Evolutionary conservation across 1,284 basidiomycete genomes (phyloP).

Genomic region (Ceratobasidium theobromae): DNA sequence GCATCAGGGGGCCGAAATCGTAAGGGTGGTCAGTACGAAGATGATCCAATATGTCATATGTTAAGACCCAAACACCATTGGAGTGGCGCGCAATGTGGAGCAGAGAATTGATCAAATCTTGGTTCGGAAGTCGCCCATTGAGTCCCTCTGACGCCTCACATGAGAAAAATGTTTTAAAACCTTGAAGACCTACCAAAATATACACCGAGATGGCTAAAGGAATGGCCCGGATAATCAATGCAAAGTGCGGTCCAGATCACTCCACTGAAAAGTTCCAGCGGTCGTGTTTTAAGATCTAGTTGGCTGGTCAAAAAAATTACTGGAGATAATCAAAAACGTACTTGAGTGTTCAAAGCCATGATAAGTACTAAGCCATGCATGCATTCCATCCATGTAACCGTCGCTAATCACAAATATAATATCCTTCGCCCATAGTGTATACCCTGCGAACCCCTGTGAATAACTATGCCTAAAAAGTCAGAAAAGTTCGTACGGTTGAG

Average conservation of each 20-base stretch:
- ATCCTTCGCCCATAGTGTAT: slow-evolving; percentile 93
- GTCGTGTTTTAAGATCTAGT: slow-evolving; percentile 44
- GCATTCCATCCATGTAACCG: slow-evolving; percentile 85
- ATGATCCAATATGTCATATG: slow-evolving; percentile 72
- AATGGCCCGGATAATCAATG: slow-evolving; percentile 95
- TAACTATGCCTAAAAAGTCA: background rate
- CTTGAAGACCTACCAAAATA: slow-evolving; percentile 74
- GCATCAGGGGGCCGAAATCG: slow-evolving; percentile 43
- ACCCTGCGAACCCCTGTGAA: slow-evolving; percentile 52
- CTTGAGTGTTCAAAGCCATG: slow-evolving; percentile 70
- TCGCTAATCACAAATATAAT: slow-evolving; percentile 89
- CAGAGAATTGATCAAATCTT: slow-evolving; percentile 89
- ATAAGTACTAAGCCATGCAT: slow-evolving; percentile 87
- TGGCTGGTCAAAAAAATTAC: background rate
- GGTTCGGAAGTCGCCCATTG: slow-evolving; percentile 93
- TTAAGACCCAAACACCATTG: slow-evolving; percentile 67
- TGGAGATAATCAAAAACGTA: slow-evolving; percentile 43
- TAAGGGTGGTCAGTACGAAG: slow-evolving; percentile 39
- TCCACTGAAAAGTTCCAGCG: slow-evolving; percentile 61
- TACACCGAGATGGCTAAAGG: slow-evolving; percentile 89
- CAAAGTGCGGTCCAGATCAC: slow-evolving; percentile 95
- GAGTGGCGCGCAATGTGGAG: slow-evolving; percentile 70
- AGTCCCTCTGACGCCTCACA: slow-evolving; percentile 71
- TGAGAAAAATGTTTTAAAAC: background rate
- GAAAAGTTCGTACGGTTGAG: slow-evolving; percentile 64